Evolutionary conservation across 371 early-diverging fungal genomes (phyloP), one percentile per base, ranked within the genome.

Genomic region (Actinomucor elegans): DNA sequence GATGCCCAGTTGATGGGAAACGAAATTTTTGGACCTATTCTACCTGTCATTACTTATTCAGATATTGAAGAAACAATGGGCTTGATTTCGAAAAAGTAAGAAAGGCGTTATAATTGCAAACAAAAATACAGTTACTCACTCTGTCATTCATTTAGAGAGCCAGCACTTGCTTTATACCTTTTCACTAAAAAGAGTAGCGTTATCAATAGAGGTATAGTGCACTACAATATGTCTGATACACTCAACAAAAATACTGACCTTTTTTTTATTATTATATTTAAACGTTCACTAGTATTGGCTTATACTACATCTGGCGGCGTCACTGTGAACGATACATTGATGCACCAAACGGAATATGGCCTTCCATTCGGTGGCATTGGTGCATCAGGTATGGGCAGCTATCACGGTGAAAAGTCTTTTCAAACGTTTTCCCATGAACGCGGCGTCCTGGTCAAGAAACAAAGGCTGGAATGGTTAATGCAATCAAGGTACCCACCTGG

Each of bases 331-430:
- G 96, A 96, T 56, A 80, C 83, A 4, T 41, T 92, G 51, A 66
- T 91, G 59, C 83, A 85, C 55, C 73, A 73, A 43, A 17, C 31
- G 48, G 86, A 83, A 49, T 62, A 73, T 35, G 55, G 59, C 29
- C 48, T 91, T 20, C 96, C 96, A 31, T 95, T 95, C 64, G 96
- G 95, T 52, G 97, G 96, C 14, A 80, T 86, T 5, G 96, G 96
- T 1, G 59, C 71, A 5, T 91, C 92, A 5, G 97, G 97, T 20
- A 81, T 89, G 66, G 97, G 97, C 33, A 57, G 64, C 7, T 96
- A 94, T 70, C 91, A 90, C 50, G 96, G 95, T 35, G 77, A 80
- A 51, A 62, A 69, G 50, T 88, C 92, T 8, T 89, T 94, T 50
- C 73, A 89, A n/a, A 63, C 77, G 1, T 92, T 94, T 63, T 80